A percentile compares a stretch with the other conserved stretches of the same genome.
phyloP scores from a whole-genome alignment of 2,329 filamentous ascomycete species.

The Neurospora sp. region DNA sequence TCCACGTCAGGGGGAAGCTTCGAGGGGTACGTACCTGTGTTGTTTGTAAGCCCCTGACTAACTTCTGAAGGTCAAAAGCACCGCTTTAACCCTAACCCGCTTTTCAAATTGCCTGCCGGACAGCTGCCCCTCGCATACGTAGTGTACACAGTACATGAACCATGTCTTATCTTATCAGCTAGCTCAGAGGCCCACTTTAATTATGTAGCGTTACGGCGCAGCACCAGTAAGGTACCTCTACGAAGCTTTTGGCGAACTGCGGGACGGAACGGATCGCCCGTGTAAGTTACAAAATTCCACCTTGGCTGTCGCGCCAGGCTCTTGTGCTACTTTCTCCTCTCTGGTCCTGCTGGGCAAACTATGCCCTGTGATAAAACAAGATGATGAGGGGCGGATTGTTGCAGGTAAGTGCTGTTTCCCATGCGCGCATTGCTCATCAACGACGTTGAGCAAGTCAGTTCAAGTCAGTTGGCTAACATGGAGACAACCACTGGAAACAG shows the following conservation, averaged over 20 bases:
- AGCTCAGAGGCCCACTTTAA: not conserved
- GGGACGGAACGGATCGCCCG: not conserved
- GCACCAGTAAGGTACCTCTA: not conserved
- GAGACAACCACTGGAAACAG: slow-evolving; percentile 3
- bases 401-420: slow-evolving; percentile 23
- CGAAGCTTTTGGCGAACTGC: not conserved
- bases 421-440: not conserved
- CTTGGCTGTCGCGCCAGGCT: not conserved
- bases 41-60: not conserved
- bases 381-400: slow-evolving; percentile 35
- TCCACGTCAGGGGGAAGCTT: not conserved
- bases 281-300: not conserved
- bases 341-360: slow-evolving; percentile 4
- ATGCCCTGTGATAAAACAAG: slow-evolving; percentile 13
- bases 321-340: not conserved
- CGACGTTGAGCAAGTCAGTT: not conserved
- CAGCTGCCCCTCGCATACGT: not conserved
- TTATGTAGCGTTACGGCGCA: not conserved
- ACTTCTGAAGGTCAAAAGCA: too few relatives aligned
- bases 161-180: not conserved
- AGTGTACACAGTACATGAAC: not conserved
- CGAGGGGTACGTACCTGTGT: not conserved
- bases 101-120: not conserved
- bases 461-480: not conserved
- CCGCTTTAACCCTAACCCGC: not conserved